Evolutionary conservation across 140 eudicot species (phyloP), one percentile per base, ranked within the genome.

Genomic region (Ambrosia hybrid): DNA sequence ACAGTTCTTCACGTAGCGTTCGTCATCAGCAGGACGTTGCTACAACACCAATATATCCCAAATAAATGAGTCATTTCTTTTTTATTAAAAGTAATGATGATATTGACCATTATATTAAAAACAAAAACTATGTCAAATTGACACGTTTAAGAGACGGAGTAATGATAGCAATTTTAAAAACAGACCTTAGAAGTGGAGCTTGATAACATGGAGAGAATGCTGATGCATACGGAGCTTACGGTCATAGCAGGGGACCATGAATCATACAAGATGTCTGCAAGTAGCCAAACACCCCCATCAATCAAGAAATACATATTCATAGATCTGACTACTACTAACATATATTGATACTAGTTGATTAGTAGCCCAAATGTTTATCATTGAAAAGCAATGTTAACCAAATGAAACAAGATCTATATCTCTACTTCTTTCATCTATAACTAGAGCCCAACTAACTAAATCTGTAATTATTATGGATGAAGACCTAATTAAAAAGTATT

Each of bases 11-110:
- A 92, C 96, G 11, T 92, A 92, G 16, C 98, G 92, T 68, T 89
- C 98, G 68, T 92, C 92, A 52, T 92, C 98, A n/a, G 89, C 85
- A 1, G 98, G 98, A 0, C 90, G 95, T 87, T 87, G 87, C 98
- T 92, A 96, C 70, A 63, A 33, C 60, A 71, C 37, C 26, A 14
- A 11, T 65, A 55, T 7, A 9, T 34, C 8, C 15, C 4, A 48
- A 11, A 49, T 37, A 26, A 12, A 74, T 0, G 11, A 2, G 21
- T 64, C 10, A 39, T 64, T 61, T 10, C 16, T 11, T 33, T 21
- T 17, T 57, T 17, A 1, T 30, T 30, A 30, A 30, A 30, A 30
- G 34, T 21, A 21, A 21, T 21, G 26, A 21, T 21, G 26, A 21
- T 21, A 21, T 21, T 21, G 26, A 21, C 26, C 26, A 21, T 21